Conservation (phyloP, 305 asterid genomes). For the Solanum hybrid region DNA sequence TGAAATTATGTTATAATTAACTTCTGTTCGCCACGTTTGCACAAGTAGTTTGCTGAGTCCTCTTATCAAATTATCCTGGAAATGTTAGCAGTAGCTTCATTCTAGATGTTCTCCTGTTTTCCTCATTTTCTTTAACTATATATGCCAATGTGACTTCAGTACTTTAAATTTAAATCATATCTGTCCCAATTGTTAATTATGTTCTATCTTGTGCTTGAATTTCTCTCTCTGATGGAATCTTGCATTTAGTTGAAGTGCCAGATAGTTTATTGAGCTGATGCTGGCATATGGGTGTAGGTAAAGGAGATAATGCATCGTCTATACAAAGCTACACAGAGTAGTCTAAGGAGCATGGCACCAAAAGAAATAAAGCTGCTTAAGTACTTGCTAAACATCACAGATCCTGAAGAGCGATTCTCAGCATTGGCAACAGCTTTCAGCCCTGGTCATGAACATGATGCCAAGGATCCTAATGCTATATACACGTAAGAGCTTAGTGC, state of each 20-base stretch:
- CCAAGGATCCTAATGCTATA: slow-evolving; percentile 62
- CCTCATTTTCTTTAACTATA: neutral
- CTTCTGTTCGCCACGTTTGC: neutral
- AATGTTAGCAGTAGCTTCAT: neutral
- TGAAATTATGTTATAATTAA: neutral
- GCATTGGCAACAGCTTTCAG: slow-evolving; percentile 89
- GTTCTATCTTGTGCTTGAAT: neutral
- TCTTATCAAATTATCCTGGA: neutral
- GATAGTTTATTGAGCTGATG: neutral
- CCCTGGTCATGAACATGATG: slow-evolving; percentile 65
- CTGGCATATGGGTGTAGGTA: slow-evolving; percentile 36
- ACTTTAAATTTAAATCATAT: neutral
- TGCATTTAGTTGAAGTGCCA: neutral
- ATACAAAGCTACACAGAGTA: slow-evolving; percentile 80
- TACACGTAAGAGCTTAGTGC: slow-evolving; percentile 54
- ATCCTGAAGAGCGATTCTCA: slow-evolving; percentile 94
- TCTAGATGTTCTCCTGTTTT: neutral
- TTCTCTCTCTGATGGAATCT: neutral
- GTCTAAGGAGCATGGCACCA: slow-evolving; percentile 77
- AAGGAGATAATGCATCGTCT: slow-evolving; percentile 83
- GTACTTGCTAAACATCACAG: slow-evolving; percentile 71
- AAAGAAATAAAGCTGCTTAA: slow-evolving; percentile 86
- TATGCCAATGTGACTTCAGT: neutral
- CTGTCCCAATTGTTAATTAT: neutral
- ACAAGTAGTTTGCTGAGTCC: neutral